Percentiles rank a stretch among this genome's conserved stretches.
These are phyloP conservation scores for Phyllosticta citrichinensis DNA, from an alignment of 2,329 filamentous ascomycete genomes.

Conservation along the genomic window DNA sequence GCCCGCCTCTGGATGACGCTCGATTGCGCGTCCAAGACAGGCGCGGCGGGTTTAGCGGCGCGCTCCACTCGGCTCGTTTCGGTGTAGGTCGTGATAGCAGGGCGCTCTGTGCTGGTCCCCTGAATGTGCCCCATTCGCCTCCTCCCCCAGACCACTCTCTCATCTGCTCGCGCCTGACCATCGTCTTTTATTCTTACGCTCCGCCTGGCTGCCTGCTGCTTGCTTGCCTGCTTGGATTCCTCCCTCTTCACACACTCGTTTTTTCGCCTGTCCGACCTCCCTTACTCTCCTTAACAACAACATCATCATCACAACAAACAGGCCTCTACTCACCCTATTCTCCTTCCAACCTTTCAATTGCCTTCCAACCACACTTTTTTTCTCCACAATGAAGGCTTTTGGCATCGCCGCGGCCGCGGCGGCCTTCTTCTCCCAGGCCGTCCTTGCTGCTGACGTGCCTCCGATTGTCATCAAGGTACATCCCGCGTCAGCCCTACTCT, in stretches of 20 bases:
- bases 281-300: background rate
- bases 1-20: background rate
- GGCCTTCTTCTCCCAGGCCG: constrained; percentile 41
- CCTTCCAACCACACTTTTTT: constrained; percentile 1
- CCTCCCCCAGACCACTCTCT: background rate
- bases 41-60: constrained; percentile 3
- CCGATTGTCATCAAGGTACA: constrained; percentile 60
- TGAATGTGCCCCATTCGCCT: constrained; percentile 3
- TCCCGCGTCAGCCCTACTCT: constrained; percentile 1
- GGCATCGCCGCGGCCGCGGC: constrained; percentile 40
- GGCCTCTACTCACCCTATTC: constrained; percentile 6
- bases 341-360: constrained; percentile 7
- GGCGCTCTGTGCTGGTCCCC: constrained; percentile 3
- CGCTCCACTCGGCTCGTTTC: constrained; percentile 11
- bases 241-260: background rate
- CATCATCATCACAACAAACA: background rate
- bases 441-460: constrained; percentile 45
- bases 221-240: background rate
- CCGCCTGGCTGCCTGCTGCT: background rate
- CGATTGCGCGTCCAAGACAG: constrained; percentile 11
- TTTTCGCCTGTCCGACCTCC: background rate
- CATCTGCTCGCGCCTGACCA: background rate
- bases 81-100: background rate
- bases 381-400: constrained; percentile 45
- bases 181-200: background rate